phyloP scores from a whole-genome alignment of 2,329 filamentous ascomycete species.

The Verticillium isaacii region DNA sequence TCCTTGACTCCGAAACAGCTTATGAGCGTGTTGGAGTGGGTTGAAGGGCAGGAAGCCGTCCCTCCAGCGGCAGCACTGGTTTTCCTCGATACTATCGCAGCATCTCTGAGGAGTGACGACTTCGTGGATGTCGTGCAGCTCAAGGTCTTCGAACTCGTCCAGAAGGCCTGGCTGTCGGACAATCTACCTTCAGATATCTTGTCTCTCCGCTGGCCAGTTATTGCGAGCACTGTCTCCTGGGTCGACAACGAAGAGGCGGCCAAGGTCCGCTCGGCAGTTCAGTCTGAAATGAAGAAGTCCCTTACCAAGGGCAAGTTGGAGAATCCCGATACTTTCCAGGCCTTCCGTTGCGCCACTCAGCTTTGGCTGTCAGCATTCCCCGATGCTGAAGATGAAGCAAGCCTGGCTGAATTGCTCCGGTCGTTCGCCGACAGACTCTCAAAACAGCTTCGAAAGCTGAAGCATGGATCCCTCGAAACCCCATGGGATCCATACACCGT shows the following conservation, averaged over 20 bases:
- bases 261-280: constrained; percentile 27
- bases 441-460: constrained; percentile 7
- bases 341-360: constrained; percentile 32
- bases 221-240: constrained; percentile 31
- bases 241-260: constrained; percentile 20
- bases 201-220: constrained; percentile 35
- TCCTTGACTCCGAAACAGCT: constrained; percentile 41
- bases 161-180: constrained; percentile 16
- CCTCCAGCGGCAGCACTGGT: constrained; percentile 30
- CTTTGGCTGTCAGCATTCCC: constrained; percentile 33
- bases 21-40: constrained; percentile 35
- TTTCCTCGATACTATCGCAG: constrained; percentile 36
- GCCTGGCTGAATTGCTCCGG: constrained; percentile 25
- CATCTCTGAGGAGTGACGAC: constrained; percentile 35
- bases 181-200: constrained; percentile 22
- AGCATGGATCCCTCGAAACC: not conserved
- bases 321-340: constrained; percentile 31
- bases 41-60: constrained; percentile 25
- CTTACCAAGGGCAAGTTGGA: constrained; percentile 25
- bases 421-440: constrained; percentile 27
- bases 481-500: not conserved
- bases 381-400: constrained; percentile 22
- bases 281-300: constrained; percentile 25
- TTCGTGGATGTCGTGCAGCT: constrained; percentile 36
- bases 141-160: constrained; percentile 30